Base-by-base conservation (phyloP, 176 grass and related monocot genomes). In the Otatea glauca region DNA sequence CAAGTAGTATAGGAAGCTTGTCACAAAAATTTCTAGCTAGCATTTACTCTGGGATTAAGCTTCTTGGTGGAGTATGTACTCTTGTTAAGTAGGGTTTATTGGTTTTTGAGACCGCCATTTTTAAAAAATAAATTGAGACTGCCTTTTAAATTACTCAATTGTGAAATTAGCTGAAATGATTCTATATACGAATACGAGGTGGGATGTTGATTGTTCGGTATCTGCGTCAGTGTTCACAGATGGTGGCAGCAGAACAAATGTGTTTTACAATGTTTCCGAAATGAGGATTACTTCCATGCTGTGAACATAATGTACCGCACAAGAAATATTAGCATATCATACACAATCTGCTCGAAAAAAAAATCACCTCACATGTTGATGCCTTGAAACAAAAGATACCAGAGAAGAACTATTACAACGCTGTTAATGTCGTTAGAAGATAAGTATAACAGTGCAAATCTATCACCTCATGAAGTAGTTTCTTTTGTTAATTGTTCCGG, bases 401-500 rank as follows among this genome's bases (percentile, higher is more conserved):
- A n/a, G 49, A 59, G 10, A 90, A 65, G 43, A 74, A 42, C 66
- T 82, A 86, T 42, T n/a, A 20, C 58, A 84, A 20, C 32, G 7
- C 41, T 60, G 45, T 84, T 68, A 69, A 54, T 37, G 9, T 68
- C 50, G 17, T 58, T 42, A 37, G 23, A 51, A 14, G 43, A 35
- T 70, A 45, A 45, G 3, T 45, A 45, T 17, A 78, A 43, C 35
- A 18, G 18, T 60, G 6, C 18, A 60, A 38, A 60, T 15, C 41
- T 18, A 60, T 77, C 25, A 23, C 61, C 74, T 49, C 51, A 69
- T 45, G 3, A 53, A 79, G 60, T 82, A 70, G 15, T 62, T 84
- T 84, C 81, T 45, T 76, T 37, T 75, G 85, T 84, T 64, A 76
- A 84, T 39, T 38, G 65, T 76, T 84, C 44, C 3, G 9, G 18